Percentiles rank a stretch among this genome's conserved stretches.
Evolutionary conservation across 1,139 yeast species (phyloP).

Genomic region (Sugiyamaella castrensis): DNA sequence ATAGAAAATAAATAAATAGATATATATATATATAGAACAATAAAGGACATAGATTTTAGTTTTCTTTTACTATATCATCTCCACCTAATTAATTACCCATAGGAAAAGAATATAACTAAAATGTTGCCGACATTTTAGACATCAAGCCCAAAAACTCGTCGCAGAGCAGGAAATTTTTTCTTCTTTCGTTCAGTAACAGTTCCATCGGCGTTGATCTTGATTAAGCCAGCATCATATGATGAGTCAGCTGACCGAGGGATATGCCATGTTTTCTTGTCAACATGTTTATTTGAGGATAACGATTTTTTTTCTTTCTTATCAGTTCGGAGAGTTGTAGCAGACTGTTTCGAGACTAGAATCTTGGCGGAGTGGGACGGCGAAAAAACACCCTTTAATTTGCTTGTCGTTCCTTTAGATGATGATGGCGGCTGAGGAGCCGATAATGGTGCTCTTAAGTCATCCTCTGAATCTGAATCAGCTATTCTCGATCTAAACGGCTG

Average conservation of each 20-base stretch:
- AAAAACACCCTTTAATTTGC: constrained; percentile 29
- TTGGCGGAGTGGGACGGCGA: constrained; percentile 33
- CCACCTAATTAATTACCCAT: background rate
- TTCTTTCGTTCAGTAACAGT: constrained; percentile 23
- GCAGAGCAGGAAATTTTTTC: constrained; percentile 31
- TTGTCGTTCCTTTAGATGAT: constrained; percentile 3
- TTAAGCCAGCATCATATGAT: constrained; percentile 8
- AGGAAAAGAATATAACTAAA: constrained; percentile 8
- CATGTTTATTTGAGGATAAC: background rate
- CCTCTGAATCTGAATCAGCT: constrained; percentile 38
- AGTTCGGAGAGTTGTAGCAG: constrained; percentile 1
- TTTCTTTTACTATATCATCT: background rate
- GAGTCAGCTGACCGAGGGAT: background rate
- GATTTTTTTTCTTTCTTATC: background rate
- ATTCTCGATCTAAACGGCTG: constrained; percentile 34
- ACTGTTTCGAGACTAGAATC: constrained; percentile 25
- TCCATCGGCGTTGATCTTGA: constrained; percentile 16
- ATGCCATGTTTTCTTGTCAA: constrained; percentile 4
- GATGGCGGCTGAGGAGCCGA: constrained; percentile 1
- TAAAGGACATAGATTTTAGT: too few relatives aligned
- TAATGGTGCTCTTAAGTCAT: constrained; percentile 21
- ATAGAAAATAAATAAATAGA: background rate
- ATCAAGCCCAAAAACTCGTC: constrained; percentile 31
- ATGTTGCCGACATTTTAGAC: background rate
- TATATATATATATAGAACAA: too few relatives aligned